Base-by-base conservation (phyloP, 2,329 filamentous ascomycete genomes). In the Fusarium duplospermum region DNA sequence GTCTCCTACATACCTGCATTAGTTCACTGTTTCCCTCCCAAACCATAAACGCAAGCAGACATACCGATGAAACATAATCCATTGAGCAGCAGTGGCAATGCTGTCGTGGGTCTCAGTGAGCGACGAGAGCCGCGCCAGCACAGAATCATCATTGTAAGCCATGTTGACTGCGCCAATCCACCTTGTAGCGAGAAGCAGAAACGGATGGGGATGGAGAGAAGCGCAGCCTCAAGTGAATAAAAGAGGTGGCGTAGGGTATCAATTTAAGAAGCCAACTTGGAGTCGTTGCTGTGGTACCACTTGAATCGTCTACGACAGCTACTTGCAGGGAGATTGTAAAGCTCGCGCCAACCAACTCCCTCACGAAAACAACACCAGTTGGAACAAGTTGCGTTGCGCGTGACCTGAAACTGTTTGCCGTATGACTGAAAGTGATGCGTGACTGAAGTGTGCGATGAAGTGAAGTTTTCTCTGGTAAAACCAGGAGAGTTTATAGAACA, bases 11-110 rank as follows among this genome's bases (percentile, higher is more conserved):
- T 7, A 33, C 35, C 59, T 27, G 54, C 70, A 68, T 65, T 20
- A 66, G 33, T 62, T 20, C n/a, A 62, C 38, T 11, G 35, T 14
- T 56, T 11, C 20, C 16, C 24, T 40, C 45, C 35, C 5, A 35
- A 7, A 22, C 56, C 18, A 5, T 14, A 60, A 14, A 24, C 14
- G 18, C 14, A 24, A 31, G 20, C 24, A 40, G 16, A 27, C 68
- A 82, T 91, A 97, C 95, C 95, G 93, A 85, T 99, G 96, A 82
- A 99, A 99, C 93, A 99, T 97, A 71, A 99, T 96, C 97, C 97
- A 99, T 91, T 98, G 96, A 67, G 96, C 95, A 72, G 97, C 95
- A 38, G 94, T 96, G 70, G 97, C 90, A 80, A 99, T 98, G 84
- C 95, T 97, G 82, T 99, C 96, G 82, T 99, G 96, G 13, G 95